phyloP scores from a whole-genome alignment of 192 early-diverging fungal species.

The Haplosporangium gracile region DNA sequence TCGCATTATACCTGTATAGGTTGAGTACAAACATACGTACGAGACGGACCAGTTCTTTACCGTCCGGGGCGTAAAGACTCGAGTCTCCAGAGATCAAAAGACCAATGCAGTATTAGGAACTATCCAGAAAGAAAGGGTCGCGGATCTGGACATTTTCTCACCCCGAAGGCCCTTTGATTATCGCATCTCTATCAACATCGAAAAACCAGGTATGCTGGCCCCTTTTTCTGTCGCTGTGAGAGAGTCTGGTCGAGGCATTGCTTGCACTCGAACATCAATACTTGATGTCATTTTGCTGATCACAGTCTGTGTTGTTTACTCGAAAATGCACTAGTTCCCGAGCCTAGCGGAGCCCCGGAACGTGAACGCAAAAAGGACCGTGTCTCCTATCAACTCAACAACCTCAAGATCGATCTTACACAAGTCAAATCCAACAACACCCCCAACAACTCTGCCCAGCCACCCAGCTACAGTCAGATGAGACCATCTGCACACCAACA shows the following conservation, averaged over 20 bases:
- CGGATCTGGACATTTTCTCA: slow-evolving; percentile 88
- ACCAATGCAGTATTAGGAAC: slow-evolving; percentile 67
- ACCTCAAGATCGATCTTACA: slow-evolving; percentile 90
- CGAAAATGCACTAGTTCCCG: no score
- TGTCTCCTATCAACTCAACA: slow-evolving; percentile 86
- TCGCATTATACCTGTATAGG: neutral
- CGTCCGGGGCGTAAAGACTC: slow-evolving; percentile 49
- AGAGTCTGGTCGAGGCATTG: no score
- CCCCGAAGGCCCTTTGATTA: slow-evolving; percentile 87
- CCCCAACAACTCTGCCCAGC: slow-evolving; percentile 21
- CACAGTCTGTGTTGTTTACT: no score
- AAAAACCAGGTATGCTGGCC: slow-evolving; percentile 65
- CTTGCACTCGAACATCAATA: no score
- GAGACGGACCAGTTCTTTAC: slow-evolving; percentile 45
- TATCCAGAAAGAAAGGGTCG: slow-evolving; percentile 83
- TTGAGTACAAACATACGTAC: slow-evolving; percentile 37
- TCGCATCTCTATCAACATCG: slow-evolving; percentile 88
- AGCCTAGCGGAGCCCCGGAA: slow-evolving; percentile 18
- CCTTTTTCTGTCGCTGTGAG: no score
- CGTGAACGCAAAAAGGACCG: slow-evolving; percentile 89
- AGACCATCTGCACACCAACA: slow-evolving; percentile 9
- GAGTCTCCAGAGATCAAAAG: slow-evolving; percentile 78
- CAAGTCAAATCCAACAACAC: slow-evolving; percentile 74
- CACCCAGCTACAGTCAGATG: slow-evolving; percentile 29
- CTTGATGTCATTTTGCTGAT: no score